Evolutionary conservation across 2,329 filamentous ascomycete species (phyloP), one percentile per base, ranked within the genome.

Genomic region (Sclerotinia trifoliorum): DNA sequence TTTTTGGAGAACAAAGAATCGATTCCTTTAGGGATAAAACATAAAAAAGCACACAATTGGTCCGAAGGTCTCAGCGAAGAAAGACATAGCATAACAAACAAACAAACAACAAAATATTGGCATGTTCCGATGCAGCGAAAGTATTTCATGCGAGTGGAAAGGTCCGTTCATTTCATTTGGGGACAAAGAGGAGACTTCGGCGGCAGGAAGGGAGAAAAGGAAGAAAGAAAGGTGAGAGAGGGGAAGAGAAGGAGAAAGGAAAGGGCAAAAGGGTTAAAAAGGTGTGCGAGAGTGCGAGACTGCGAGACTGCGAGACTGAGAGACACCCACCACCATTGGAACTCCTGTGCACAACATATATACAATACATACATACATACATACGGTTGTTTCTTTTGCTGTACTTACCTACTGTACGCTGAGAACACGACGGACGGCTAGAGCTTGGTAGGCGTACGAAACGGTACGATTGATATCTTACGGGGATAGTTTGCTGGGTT

Each of bases 181-280:
- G 39, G 46, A 63, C 46, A 63, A 63, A 63, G 46, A 63, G 60
- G 21, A 51, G 19, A 46, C n/a, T n/a, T 32, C 32, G 7, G 32
- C 5, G 39, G n/a, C n/a, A n/a, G n/a, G n/a, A n/a, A n/a, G n/a
- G 24, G 11, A 39, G 11, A 39, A 58, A 39, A 15, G 49, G 42
- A 1, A 32, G 35, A n/a, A n/a, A 10, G 21, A 46, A 62, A 51
- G 60, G 39, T n/a, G 19, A 29, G 6, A 13, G 39, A 60, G 19
- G 17, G 48, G 6, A 17, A n/a, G 26, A 24, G 5, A 48, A 17
- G 10, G 35, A 35, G 35, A 62, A 62, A 51, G 13, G 39, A 58
- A 26, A n/a, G 48, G 11, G 17, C n/a, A 39, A 39, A 8, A 48
- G n/a, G 13, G 7, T 51, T 21, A 62, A 51, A 62, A 62, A 19